Percentiles rank a stretch among this genome's conserved stretches.
Evolutionary conservation across 2,329 filamentous ascomycete genomes (phyloP).

Genomic region (Dactylellina cionopaga): DNA sequence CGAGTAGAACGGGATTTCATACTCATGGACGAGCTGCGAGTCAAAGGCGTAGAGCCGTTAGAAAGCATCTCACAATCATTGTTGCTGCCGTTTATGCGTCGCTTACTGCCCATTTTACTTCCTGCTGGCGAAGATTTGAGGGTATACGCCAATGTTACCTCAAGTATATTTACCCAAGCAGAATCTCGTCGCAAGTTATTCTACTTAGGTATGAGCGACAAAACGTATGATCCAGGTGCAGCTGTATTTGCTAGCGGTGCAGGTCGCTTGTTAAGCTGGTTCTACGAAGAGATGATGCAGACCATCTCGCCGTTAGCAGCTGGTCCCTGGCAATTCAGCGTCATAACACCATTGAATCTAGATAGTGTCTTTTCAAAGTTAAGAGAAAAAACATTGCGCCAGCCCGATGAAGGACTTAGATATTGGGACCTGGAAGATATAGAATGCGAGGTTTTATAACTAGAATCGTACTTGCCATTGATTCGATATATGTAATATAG

Average conservation of each 20-base stretch:
- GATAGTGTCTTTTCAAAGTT: background rate
- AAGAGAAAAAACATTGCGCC: background rate
- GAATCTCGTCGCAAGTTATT: too few relatives aligned
- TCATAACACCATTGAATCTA: background rate
- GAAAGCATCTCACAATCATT: background rate
- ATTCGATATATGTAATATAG: too few relatives aligned
- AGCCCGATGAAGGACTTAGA: background rate
- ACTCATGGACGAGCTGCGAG: background rate
- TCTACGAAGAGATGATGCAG: constrained; percentile 16
- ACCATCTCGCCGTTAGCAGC: constrained; percentile 17
- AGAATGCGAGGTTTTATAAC: too few relatives aligned
- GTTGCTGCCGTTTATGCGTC: background rate
- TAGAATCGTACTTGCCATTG: too few relatives aligned
- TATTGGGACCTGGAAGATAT: too few relatives aligned
- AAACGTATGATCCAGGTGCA: too few relatives aligned
- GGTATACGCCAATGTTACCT: constrained; percentile 8
- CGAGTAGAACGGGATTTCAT: background rate
- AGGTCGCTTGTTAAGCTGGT: background rate
- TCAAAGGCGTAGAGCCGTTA: background rate
- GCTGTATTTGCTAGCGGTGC: too few relatives aligned
- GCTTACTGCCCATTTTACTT: background rate
- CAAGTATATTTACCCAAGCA: background rate
- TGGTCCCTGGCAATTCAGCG: constrained; percentile 9
- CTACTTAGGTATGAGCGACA: too few relatives aligned
- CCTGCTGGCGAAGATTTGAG: constrained; percentile 4